Evolutionary conservation across 1,284 basidiomycete species (phyloP), one percentile per base, ranked within the genome.

Genomic region (Cutaneotrichosporon sp.): DNA sequence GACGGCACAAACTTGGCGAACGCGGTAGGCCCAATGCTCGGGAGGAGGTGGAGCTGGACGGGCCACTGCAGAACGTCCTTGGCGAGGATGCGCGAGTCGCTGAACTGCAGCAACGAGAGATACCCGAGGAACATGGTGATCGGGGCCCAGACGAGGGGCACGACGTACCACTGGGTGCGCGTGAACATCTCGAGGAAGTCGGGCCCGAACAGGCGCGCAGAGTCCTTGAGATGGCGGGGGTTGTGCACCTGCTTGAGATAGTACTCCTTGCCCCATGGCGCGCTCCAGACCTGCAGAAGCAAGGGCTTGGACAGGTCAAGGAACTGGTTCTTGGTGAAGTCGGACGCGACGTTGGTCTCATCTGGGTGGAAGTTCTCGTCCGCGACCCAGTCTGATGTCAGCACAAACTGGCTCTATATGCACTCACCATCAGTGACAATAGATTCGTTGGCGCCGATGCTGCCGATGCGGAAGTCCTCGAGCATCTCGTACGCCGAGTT

Each of bases 181-280:
- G 94, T 97, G 75, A 90, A 88, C 63, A 91, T 81, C 89, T 99
- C 96, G 42, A 98, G 87, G 68, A 88, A 86, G 64, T 85, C 83
- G 7, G 89, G 88, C 18, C 90, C 89, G 77, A 99, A 98, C 68
- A 99, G 83, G 66, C 91, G 87, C 0, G 94, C 94, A 13, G 92
- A 89, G 56, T 94, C 85, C 34, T 89, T 85, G 60, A 97, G 80
- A 80, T 99, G 97, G 56, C 96, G 88, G 8, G 96, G 91, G 80
- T 96, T 92, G 80, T 99, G 96, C 0, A 99, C 93, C 80, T 99
- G 96, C 75, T 92, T 86, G 60, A 99, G 84, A 80, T 99, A 99
- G 78, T 97, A 99, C 26, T 90, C 87, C 84, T 99, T 99, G 75
- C 89, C 89, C 71, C 60, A 76, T 14, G 70, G 71, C 5, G 77